Conservation (phyloP, 305 asterid genomes). For the Fraxinus latifolia region DNA sequence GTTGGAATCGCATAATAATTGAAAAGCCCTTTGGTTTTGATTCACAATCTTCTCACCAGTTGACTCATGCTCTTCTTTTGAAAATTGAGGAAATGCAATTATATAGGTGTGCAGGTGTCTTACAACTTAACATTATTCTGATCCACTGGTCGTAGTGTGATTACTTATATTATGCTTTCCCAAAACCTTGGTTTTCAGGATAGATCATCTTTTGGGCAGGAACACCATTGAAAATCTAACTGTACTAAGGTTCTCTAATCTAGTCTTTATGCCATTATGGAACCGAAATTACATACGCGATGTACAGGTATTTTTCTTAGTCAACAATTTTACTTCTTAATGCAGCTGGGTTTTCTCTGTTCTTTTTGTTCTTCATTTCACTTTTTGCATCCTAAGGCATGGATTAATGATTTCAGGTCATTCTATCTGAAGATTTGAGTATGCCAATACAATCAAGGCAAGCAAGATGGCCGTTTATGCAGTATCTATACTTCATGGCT, state of each 20-base stretch:
- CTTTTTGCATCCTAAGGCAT: neutral
- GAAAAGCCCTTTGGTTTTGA: slow-evolving; percentile 52
- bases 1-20: slow-evolving; percentile 53
- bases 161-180: neutral
- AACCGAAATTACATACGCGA: slow-evolving; percentile 47
- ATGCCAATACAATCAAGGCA: slow-evolving; percentile 33
- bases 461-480: neutral
- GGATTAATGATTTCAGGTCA: slow-evolving; percentile 30
- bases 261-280: slow-evolving; percentile 54
- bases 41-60: slow-evolving; percentile 39
- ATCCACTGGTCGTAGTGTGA: neutral
- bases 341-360: neutral
- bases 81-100: slow-evolving; percentile 43
- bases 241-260: slow-evolving; percentile 52
- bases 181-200: slow-evolving; percentile 31
- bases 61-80: slow-evolving; percentile 36
- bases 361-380: neutral
- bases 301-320: slow-evolving; percentile 34
- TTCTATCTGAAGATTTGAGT: slow-evolving; percentile 39
- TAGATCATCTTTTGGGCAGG: slow-evolving; percentile 57
- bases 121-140: slow-evolving; percentile 1
- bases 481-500: neutral
- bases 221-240: slow-evolving; percentile 52
- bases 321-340: neutral
- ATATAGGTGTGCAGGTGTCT: slow-evolving; percentile 34